These are phyloP conservation scores for Vickermania spadyakhi DNA, from an alignment of 208 protist genomes.

Conservation along the genomic window DNA sequence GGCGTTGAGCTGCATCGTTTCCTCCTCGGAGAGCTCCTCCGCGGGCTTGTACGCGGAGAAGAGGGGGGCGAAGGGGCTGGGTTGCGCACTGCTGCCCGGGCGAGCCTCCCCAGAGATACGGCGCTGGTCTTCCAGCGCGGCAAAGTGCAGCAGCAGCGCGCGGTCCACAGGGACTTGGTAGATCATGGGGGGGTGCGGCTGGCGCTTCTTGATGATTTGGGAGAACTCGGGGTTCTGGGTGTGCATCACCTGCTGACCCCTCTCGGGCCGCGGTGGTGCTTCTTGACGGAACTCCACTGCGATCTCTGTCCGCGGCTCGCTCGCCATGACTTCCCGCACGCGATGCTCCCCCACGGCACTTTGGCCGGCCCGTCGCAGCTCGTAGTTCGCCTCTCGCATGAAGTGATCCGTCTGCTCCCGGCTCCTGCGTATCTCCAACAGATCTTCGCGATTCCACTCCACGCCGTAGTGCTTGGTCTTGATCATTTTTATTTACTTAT, in stretches of 20 bases:
- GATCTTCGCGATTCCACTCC: background rate
- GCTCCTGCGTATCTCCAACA: background rate
- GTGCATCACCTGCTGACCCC: background rate
- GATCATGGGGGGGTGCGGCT: background rate
- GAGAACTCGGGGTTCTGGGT: background rate
- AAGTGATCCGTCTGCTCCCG: background rate
- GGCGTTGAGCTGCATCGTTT: background rate
- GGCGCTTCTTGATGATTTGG: background rate
- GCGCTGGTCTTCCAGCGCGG: background rate
- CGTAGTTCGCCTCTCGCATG: background rate
- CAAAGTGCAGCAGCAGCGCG: background rate
- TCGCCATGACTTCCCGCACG: background rate
- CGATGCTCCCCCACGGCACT: background rate
- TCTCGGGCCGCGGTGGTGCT: background rate
- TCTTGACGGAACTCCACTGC: background rate
- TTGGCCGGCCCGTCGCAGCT: background rate
- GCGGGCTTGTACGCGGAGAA: background rate
- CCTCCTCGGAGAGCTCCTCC: background rate
- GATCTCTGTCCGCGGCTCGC: background rate
- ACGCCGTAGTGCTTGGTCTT: background rate
- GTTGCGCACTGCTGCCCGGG: background rate
- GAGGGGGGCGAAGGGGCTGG: background rate
- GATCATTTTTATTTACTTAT: background rate
- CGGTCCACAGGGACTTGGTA: background rate
- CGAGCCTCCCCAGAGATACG: background rate